Evolutionary conservation across 1,139 yeast species (phyloP), one percentile per base, ranked within the genome.

Genomic region (Saccharomyces hybrid): DNA sequence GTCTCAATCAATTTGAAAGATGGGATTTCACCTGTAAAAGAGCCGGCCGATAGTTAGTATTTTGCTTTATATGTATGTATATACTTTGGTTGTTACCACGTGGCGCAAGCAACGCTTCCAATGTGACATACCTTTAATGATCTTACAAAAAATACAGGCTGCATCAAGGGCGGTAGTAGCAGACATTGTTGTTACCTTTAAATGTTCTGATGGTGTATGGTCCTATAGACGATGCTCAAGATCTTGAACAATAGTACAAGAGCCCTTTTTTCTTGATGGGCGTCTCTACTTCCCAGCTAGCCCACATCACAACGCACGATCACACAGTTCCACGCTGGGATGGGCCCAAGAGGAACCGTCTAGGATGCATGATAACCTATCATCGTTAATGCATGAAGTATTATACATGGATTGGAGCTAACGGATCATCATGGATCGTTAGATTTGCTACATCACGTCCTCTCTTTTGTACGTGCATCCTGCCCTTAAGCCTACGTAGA

Each of bases 1-100:
- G 97, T 88, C 70, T 91, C 99, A 61, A 86, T 78, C 61, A 91
- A 76, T 71, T 91, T 91, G 74, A 88, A 80, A 5, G 95, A 86
- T 46, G 98, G 98, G 66, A 91, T 91, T 64, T 91, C 97, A 53
- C 97, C 84, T 76, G 50, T 16, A 6, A 9, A n/a, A 23, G 31
- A 38, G 23, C 28, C 13, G 38, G 7, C 32, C 31, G 19, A n/a
- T 46, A 8, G 47, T 46, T 46, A 46, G 29, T 46, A 46, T 26
- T 46, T n/a, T 19, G 23, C 13, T 16, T 11, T 14, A 6, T 23
- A 23, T 26, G 16, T 44, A 19, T 19, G 13, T 19, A 19, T 7
- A 4, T 26, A 26, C n/a, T 2, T 5, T 3, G 13, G 8, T 5
- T 25, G 7, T 2, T 46, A 11, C 31, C 29, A 25, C 19, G 2